Evolutionary conservation across 2,329 filamentous ascomycete species (phyloP), one percentile per base, ranked within the genome.

Genomic region (Alternaria solani): DNA sequence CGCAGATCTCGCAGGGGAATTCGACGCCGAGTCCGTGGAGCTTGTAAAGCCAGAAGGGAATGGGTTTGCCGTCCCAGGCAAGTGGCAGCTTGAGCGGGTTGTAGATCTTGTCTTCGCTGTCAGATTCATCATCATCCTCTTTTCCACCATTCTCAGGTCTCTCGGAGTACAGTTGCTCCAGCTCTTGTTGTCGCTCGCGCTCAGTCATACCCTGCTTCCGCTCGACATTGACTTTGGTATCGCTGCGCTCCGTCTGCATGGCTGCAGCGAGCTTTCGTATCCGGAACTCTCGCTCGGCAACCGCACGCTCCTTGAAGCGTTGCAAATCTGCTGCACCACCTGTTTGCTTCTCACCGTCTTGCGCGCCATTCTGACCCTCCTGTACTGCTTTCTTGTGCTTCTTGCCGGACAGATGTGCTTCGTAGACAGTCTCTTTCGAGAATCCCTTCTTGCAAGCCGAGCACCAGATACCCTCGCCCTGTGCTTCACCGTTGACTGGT

Each of bases 1-100:
- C 95, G 75, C 95, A 99, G 57, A 99, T 92, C 77, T 99, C 94
- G 82, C 95, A 99, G 0, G 91, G 86, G 69, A 97, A 97, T 71
- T 99, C 95, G 12, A 97, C 93, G 8, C 95, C 95, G 26, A 99
- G 83, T 1, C 95, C 95, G 75, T 99, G 95, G 16, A 99, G 85
- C 70, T 97, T 95, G 84, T 98, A 99, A 16, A 99, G 86, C 95
- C 95, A 99, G 83, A 95, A 99, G 0, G 96, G 95, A 71, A 99
- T 99, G 0, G 96, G 95, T 76, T 99, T 99, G 70, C 96, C 95
- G 69, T 99, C 95, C 96, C 96, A 99, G 2, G 93, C 94, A 7
- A 99, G 85, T 0, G 95, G 95, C 2, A 99, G 85, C 76, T 99
- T 99, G 67, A 99, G 86, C 0, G 95, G 95, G 78, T 99, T 99